Evolutionary conservation across 2,329 filamentous ascomycete species (phyloP).

Genomic region (Fonsecaea monophora): DNA sequence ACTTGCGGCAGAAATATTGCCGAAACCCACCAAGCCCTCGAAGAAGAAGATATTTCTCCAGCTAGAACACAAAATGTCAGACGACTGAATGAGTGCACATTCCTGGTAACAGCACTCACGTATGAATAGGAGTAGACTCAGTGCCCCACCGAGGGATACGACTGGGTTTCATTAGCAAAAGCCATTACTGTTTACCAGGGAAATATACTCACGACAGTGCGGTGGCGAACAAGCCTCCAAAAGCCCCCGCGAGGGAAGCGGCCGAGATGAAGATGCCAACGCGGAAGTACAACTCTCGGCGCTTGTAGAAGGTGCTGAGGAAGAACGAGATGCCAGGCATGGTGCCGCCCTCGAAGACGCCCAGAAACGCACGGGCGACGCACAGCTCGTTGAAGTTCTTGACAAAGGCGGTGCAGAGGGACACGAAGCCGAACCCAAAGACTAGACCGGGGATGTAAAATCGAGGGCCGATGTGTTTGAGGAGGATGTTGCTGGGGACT

Average conservation of each 20-base stretch:
- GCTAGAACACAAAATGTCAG: conserved; percentile 39
- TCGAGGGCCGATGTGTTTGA: conserved; percentile 55
- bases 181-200: not conserved
- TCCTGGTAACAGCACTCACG: conserved; percentile 16
- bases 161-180: conserved; percentile 7
- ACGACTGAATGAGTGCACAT: too few species aligned
- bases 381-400: conserved; percentile 58
- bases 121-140: conserved; percentile 31
- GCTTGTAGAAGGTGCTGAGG: conserved; percentile 64
- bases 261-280: conserved; percentile 57
- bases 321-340: conserved; percentile 62
- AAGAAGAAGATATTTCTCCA: conserved; percentile 65
- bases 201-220: conserved; percentile 57
- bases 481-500: conserved; percentile 67
- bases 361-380: conserved; percentile 56
- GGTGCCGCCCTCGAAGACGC: conserved; percentile 53
- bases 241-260: conserved; percentile 58
- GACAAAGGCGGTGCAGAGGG: conserved; percentile 58
- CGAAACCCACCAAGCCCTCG: conserved; percentile 50
- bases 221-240: conserved; percentile 59
- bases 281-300: conserved; percentile 52
- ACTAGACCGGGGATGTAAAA: conserved; percentile 48
- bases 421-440: conserved; percentile 46
- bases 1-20: too few species aligned
- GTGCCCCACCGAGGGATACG: conserved; percentile 34